phyloP scores from a whole-genome alignment of 345 rosid species.

The Microthlaspi erraticum region DNA sequence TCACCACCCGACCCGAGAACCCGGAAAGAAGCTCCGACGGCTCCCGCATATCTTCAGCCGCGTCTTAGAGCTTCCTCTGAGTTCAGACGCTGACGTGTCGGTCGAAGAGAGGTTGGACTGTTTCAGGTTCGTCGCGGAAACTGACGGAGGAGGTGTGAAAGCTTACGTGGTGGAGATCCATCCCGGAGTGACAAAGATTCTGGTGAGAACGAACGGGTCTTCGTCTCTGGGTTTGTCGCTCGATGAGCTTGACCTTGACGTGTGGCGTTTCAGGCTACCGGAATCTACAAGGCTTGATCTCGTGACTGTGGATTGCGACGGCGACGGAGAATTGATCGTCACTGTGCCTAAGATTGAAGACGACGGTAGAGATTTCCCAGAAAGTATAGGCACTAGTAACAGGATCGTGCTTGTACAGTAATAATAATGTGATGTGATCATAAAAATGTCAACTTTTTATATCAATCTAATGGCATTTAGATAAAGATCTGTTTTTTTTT shows the following conservation, averaged over 20 bases:
- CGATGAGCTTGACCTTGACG: constrained; percentile 77
- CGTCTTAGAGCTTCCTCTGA: constrained; percentile 82
- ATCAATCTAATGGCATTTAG: neutral
- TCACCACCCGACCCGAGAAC: constrained; percentile 42
- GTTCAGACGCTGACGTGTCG: constrained; percentile 77
- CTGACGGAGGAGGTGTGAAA: constrained; percentile 67
- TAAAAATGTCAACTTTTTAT: neutral
- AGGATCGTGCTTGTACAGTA: constrained; percentile 85
- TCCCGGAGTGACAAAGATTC: constrained; percentile 81
- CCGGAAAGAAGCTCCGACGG: constrained; percentile 69
- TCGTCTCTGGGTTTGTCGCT: constrained; percentile 60
- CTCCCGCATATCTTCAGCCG: constrained; percentile 88
- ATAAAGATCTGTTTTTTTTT: neutral
- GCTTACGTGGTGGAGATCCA: constrained; percentile 77
- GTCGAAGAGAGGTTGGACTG: constrained; percentile 72
- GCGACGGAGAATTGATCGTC: constrained; percentile 78
- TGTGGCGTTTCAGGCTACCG: constrained; percentile 90
- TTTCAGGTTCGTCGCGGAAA: constrained; percentile 81
- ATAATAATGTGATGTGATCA: constrained; percentile 15
- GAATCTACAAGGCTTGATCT: constrained; percentile 83
- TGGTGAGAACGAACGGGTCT: constrained; percentile 64
- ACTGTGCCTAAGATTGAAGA: constrained; percentile 78
- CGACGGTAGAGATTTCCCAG: constrained; percentile 55
- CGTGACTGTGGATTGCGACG: constrained; percentile 67
- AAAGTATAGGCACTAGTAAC: constrained; percentile 51